Percentiles rank a stretch among this genome's conserved stretches.
Evolutionary conservation across 805 yeast genomes (phyloP).

Genomic region (Zygoascus biomembranicola): DNA sequence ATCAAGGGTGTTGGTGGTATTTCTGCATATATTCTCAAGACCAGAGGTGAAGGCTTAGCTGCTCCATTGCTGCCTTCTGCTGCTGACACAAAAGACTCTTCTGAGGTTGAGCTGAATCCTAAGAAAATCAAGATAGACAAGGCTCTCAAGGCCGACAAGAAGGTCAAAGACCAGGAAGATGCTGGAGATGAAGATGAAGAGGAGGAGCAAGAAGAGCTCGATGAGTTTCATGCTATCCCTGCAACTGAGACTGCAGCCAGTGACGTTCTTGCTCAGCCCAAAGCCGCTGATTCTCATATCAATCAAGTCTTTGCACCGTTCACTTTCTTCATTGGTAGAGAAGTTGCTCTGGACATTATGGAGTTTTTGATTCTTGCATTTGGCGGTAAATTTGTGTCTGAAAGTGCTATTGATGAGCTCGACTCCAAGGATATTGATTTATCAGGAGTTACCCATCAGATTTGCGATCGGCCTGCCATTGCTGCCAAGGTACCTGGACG

Average conservation of each 20-base stretch:
- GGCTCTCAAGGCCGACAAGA: constrained; percentile 32
- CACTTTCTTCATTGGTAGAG: constrained; percentile 85
- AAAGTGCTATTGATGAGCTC: constrained; percentile 76
- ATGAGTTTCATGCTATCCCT: constrained; percentile 56
- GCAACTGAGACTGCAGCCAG: constrained; percentile 40
- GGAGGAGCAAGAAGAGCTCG: constrained; percentile 40
- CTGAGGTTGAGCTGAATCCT: neutral
- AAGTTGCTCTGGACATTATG: constrained; percentile 84
- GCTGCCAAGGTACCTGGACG: constrained; percentile 76
- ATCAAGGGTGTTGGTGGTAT: constrained; percentile 87
- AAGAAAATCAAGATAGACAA: constrained; percentile 29
- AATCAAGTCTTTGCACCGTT: constrained; percentile 62
- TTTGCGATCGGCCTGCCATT: constrained; percentile 85
- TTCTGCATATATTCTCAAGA: constrained; percentile 69
- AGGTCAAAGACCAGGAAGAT: constrained; percentile 28
- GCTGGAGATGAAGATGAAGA: constrained; percentile 25
- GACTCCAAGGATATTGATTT: constrained; percentile 41
- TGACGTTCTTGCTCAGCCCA: constrained; percentile 56
- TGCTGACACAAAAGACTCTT: neutral
- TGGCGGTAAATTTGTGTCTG: constrained; percentile 82
- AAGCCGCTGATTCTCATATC: constrained; percentile 26
- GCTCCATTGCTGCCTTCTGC: constrained; percentile 14
- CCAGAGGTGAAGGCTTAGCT: constrained; percentile 11
- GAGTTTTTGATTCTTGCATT: constrained; percentile 80
- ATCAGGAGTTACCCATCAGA: constrained; percentile 78